These are phyloP conservation scores for Zea luxurians DNA, from an alignment of 176 grass and related monocot genomes.

Conservation along the genomic window DNA sequence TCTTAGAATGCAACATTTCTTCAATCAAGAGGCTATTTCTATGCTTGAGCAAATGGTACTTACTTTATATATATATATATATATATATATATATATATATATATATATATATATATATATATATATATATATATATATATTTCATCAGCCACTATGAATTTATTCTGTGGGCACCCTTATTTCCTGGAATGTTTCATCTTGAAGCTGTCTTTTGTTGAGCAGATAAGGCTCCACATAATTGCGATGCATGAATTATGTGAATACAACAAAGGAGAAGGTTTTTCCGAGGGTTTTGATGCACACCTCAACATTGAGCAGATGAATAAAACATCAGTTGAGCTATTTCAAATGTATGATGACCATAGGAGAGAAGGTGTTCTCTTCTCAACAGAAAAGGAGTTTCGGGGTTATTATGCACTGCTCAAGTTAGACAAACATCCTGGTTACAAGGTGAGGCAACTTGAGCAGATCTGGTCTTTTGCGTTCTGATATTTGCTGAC, in stretches of 20 bases:
- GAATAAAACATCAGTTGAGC: constrained; percentile 94
- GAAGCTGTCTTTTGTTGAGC: constrained; percentile 34
- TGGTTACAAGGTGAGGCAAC: constrained; percentile 79
- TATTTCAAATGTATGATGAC: constrained; percentile 98
- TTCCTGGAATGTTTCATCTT: constrained; percentile 17
- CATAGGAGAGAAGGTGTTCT: constrained; percentile 77
- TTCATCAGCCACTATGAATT: constrained; percentile 25
- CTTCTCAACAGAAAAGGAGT: constrained; percentile 80
- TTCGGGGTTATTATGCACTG: constrained; percentile 96
- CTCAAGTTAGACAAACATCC: constrained; percentile 98
- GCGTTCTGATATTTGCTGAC: constrained; percentile 40
- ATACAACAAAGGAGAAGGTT: constrained; percentile 90
- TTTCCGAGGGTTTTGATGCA: constrained; percentile 95
- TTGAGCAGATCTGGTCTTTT: constrained; percentile 14
- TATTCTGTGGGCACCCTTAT: background rate
- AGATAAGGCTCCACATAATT: constrained; percentile 95
- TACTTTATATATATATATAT: no score
- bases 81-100: no score
- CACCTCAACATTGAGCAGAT: constrained; percentile 99
- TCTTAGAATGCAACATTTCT: constrained; percentile 98
- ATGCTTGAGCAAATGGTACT: constrained; percentile 99
- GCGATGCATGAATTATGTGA: constrained; percentile 96
- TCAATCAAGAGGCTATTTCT: constrained; percentile 70
- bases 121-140: no score
- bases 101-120: no score